Conservation (phyloP, 1,284 basidiomycete genomes). For the Phylloporus gajari region DNA sequence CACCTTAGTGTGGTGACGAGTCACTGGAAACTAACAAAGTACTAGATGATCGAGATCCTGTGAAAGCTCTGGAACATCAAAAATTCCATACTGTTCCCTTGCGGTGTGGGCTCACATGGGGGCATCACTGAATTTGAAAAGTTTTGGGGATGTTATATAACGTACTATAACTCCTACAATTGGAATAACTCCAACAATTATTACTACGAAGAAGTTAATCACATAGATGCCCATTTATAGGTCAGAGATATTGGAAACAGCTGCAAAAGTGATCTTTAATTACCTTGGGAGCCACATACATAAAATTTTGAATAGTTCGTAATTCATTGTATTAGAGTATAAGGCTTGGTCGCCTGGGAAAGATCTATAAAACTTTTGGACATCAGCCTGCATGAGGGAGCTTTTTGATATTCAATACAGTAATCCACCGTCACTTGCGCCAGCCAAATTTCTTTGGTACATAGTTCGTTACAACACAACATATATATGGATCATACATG, state of each 20-base stretch:
- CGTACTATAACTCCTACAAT: neutral
- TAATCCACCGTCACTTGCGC: too few relatives aligned
- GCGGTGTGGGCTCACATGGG: constrained; percentile 11
- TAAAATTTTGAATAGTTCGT: too few relatives aligned
- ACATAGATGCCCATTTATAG: neutral
- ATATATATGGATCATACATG: too few relatives aligned
- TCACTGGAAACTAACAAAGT: neutral
- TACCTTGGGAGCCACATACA: too few relatives aligned
- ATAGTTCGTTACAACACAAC: too few relatives aligned
- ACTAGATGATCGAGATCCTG: constrained; percentile 5
- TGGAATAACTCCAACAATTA: neutral
- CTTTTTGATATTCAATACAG: too few relatives aligned
- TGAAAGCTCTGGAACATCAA: constrained; percentile 2
- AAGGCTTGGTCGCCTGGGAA: too few relatives aligned
- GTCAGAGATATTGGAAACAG: neutral
- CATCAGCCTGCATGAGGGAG: too few relatives aligned
- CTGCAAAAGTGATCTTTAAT: neutral
- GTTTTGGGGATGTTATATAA: neutral
- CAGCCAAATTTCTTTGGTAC: too few relatives aligned
- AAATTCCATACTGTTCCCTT: neutral
- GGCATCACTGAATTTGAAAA: constrained; percentile 1
- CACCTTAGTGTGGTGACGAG: constrained; percentile 11
- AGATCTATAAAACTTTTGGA: too few relatives aligned
- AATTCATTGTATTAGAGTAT: too few relatives aligned
- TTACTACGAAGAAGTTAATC: neutral